These are phyloP conservation scores for Parasarocladium wereldwijsianum DNA, from an alignment of 2,329 filamentous ascomycete genomes.

Conservation along the genomic window DNA sequence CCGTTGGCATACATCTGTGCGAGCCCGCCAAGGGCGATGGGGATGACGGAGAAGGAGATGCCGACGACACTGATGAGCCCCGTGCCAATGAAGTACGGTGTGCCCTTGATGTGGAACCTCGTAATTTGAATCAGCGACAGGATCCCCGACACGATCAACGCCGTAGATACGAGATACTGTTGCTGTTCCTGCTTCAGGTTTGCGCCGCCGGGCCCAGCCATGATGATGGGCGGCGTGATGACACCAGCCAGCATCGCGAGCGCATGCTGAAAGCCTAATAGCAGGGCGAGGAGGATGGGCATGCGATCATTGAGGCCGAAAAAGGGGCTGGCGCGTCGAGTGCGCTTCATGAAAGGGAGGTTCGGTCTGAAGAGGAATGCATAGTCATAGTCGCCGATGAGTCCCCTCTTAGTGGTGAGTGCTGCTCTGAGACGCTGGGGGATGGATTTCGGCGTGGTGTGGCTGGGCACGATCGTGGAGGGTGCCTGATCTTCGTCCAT, in stretches of 20 bases:
- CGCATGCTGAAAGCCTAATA: slow-evolving; percentile 68
- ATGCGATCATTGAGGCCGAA: slow-evolving; percentile 72
- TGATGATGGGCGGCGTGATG: slow-evolving; percentile 66
- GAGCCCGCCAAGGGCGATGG: slow-evolving; percentile 57
- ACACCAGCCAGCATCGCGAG: slow-evolving; percentile 63
- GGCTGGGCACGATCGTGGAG: slow-evolving; percentile 29
- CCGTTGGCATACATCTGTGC: slow-evolving; percentile 66
- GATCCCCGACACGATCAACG: slow-evolving; percentile 64
- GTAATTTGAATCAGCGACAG: slow-evolving; percentile 67
- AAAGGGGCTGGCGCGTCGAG: slow-evolving; percentile 48
- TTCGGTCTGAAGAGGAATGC: slow-evolving; percentile 71
- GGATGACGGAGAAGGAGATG: slow-evolving; percentile 64
- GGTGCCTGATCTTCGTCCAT: slow-evolving; percentile 45
- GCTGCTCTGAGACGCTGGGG: slow-evolving; percentile 17
- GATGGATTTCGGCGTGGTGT: slow-evolving; percentile 13
- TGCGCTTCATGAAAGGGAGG: slow-evolving; percentile 61
- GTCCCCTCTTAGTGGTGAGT: slow-evolving; percentile 49
- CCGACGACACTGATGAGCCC: slow-evolving; percentile 69
- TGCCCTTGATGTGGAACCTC: slow-evolving; percentile 56
- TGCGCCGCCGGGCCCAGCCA: slow-evolving; percentile 44
- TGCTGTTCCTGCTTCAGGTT: slow-evolving; percentile 46
- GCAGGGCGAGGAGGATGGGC: slow-evolving; percentile 57
- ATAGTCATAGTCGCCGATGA: slow-evolving; percentile 83
- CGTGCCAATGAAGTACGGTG: slow-evolving; percentile 62
- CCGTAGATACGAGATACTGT: slow-evolving; percentile 67